Percentiles rank a stretch among this genome's conserved stretches.
Evolutionary conservation across 2,329 filamentous ascomycete species (phyloP).

Genomic region (Botrytis byssoidea): DNA sequence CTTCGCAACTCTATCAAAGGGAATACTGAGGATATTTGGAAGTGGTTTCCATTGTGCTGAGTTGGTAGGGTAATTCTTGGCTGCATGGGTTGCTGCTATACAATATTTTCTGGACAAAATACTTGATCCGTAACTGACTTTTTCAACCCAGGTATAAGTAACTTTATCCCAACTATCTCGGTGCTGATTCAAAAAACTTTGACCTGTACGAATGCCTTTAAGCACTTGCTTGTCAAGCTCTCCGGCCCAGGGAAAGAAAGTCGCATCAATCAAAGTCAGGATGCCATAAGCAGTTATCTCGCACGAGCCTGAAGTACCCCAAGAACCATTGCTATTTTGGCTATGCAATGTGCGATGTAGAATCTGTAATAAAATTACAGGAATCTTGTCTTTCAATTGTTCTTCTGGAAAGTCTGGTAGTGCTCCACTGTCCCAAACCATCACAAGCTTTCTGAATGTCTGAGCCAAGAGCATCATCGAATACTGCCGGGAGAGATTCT

Average conservation of each 20-base stretch:
- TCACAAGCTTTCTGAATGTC: neutral
- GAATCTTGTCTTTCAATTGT: neutral
- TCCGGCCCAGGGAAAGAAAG: neutral
- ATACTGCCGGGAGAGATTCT: slow-evolving; percentile 7
- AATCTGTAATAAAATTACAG: neutral
- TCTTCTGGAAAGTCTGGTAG: neutral
- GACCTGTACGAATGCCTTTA: neutral
- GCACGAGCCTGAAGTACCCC: neutral
- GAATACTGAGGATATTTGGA: neutral
- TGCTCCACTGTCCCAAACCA: neutral
- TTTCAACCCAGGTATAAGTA: slow-evolving; percentile 6
- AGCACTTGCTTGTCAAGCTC: neutral
- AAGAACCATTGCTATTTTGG: slow-evolving; percentile 1
- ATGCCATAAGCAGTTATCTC: slow-evolving; percentile 4
- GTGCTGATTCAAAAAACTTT: neutral
- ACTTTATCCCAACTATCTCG: neutral
- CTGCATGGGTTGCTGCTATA: neutral
- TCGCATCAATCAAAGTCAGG: neutral
- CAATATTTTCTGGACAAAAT: slow-evolving; percentile 2
- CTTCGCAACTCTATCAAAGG: neutral
- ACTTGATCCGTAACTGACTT: slow-evolving; percentile 4
- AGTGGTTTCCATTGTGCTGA: neutral
- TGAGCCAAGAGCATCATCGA: slow-evolving; percentile 1
- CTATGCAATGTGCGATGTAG: neutral
- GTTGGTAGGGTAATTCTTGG: neutral